Percentiles rank a stretch among this genome's conserved stretches.
Conservation (phyloP, 441 rosid genomes). For the Adansonia madagascariensis region DNA sequence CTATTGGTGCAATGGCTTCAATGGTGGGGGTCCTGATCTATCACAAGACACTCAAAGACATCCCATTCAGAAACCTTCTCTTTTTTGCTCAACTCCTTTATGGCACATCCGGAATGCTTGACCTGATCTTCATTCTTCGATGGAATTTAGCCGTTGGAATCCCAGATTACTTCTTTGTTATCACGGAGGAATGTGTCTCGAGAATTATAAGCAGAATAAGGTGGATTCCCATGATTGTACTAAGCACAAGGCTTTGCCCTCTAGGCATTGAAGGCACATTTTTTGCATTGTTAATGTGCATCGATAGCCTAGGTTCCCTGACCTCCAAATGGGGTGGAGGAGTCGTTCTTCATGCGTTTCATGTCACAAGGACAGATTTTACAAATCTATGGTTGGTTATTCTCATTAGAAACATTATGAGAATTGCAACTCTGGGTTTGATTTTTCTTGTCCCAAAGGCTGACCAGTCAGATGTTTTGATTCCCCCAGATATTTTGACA, state of each 20-base stretch:
- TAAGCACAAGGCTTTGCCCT: slow-evolving; percentile 76
- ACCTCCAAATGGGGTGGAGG: slow-evolving; percentile 78
- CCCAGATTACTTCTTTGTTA: slow-evolving; percentile 74
- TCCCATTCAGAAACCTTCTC: slow-evolving; percentile 60
- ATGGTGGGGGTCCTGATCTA: slow-evolving; percentile 72
- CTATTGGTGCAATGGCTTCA: slow-evolving; percentile 77
- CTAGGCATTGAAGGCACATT: slow-evolving; percentile 80
- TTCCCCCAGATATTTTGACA: slow-evolving; percentile 39
- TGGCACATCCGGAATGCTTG: slow-evolving; percentile 69
- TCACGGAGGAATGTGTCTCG: slow-evolving; percentile 67
- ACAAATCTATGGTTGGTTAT: slow-evolving; percentile 65
- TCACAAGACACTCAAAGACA: slow-evolving; percentile 62
- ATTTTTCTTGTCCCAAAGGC: slow-evolving; percentile 64
- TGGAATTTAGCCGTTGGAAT: slow-evolving; percentile 68
- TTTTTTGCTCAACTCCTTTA: slow-evolving; percentile 67
- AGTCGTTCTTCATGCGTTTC: slow-evolving; percentile 57
- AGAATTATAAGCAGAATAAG: slow-evolving; percentile 56
- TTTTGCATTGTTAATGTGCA: slow-evolving; percentile 78
- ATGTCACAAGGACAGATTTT: slow-evolving; percentile 67
- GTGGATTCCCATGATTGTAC: slow-evolving; percentile 82
- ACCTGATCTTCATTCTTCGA: slow-evolving; percentile 61
- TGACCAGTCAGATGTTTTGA: slow-evolving; percentile 48
- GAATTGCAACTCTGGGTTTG: slow-evolving; percentile 60
- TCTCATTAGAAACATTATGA: slow-evolving; percentile 59
- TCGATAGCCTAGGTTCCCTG: slow-evolving; percentile 68